These are phyloP conservation scores for Botrytis fragariae DNA, from an alignment of 2,329 filamentous ascomycete species.

Conservation along the genomic window DNA sequence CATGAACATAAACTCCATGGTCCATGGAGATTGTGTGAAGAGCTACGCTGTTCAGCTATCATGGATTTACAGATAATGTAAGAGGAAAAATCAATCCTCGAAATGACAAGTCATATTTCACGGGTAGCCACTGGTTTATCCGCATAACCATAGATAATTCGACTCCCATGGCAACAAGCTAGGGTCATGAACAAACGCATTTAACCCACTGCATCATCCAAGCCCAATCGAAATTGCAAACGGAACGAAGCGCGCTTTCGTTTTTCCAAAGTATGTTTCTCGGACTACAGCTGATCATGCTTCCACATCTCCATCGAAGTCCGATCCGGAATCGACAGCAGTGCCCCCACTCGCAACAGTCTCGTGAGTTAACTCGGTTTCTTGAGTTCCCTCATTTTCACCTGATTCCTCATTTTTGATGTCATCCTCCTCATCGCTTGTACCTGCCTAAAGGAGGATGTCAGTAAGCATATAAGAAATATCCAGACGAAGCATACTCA, in stretches of 20 bases:
- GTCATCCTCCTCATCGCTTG: background rate
- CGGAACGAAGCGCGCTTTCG: background rate
- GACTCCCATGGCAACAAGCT: background rate
- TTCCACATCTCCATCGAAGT: background rate
- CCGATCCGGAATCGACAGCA: background rate
- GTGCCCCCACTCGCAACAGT: background rate
- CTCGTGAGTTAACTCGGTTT: background rate
- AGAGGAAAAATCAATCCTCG: background rate
- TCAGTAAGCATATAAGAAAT: background rate
- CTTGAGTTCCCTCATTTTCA: background rate
- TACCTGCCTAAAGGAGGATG: background rate
- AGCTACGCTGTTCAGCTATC: constrained; percentile 9
- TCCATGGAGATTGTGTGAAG: background rate
- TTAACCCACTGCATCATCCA: background rate
- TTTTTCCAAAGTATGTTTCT: background rate
- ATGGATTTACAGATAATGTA: background rate
- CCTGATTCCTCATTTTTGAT: background rate
- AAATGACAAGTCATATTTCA: background rate
- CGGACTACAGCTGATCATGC: background rate
- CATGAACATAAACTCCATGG: background rate
- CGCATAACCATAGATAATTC: background rate
- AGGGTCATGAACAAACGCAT: background rate
- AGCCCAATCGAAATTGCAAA: background rate
- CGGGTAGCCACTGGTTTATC: background rate
- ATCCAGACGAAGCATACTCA: background rate